Evolutionary conservation across 306 rosid species (phyloP).

Genomic region (Quercus glauca): DNA sequence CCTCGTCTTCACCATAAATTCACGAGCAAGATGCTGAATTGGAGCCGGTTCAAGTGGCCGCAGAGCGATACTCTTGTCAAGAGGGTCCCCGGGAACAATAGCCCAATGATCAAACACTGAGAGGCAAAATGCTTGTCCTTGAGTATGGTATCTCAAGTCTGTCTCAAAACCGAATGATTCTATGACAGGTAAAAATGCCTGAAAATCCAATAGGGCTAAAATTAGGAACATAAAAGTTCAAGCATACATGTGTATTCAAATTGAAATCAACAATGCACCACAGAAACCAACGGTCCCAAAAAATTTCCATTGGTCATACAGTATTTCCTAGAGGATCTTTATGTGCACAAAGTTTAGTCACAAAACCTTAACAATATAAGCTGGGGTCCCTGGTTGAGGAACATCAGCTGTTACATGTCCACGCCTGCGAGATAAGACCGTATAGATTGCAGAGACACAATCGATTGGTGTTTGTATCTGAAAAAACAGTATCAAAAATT

Average conservation of each 20-base stretch:
- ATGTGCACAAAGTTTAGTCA: conserved; percentile 13
- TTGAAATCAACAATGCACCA: neutral
- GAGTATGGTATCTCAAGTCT: conserved; percentile 94
- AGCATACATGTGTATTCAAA: neutral
- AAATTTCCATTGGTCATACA: neutral
- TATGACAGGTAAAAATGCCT: conserved; percentile 97
- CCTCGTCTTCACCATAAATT: conserved; percentile 97
- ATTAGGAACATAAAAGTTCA: neutral
- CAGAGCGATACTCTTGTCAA: conserved; percentile 89
- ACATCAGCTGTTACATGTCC: conserved; percentile 99
- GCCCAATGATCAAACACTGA: conserved; percentile 98
- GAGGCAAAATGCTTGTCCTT: conserved; percentile 93
- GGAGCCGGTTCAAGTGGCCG: conserved; percentile 99
- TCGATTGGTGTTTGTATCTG: conserved; percentile 98
- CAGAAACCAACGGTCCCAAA: neutral
- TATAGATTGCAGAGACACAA: conserved; percentile 97
- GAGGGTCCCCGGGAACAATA: conserved; percentile 98
- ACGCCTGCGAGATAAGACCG: conserved; percentile 95
- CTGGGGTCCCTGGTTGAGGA: conserved; percentile 98
- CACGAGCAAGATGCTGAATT: conserved; percentile 96
- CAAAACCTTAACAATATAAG: conserved; percentile 85
- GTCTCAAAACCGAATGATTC: conserved; percentile 98
- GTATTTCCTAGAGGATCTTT: conserved; percentile 1
- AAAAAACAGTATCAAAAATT: conserved; percentile 28
- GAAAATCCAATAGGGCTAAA: conserved; percentile 17